phyloP scores from a whole-genome alignment of 306 rosid genomes.

The Vigna hirtella region DNA sequence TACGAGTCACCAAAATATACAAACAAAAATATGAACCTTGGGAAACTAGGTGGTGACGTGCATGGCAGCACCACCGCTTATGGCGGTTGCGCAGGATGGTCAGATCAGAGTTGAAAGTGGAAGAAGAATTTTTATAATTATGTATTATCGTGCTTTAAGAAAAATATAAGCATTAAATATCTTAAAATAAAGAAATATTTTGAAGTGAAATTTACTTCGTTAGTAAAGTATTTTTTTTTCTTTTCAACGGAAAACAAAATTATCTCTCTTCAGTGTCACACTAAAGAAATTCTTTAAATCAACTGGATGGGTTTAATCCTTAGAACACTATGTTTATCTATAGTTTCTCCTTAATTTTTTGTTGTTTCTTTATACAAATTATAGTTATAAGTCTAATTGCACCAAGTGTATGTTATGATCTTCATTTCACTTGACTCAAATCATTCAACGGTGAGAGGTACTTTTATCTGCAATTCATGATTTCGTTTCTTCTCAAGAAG shows the following conservation, averaged over 20 bases:
- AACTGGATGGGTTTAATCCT: neutral
- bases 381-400: too few species aligned
- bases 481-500: slow-evolving; percentile 17
- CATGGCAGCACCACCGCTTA: too few species aligned
- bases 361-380: too few species aligned
- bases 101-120: too few species aligned
- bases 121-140: too few species aligned
- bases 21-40: too few species aligned
- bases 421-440: neutral
- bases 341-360: too few species aligned
- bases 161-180: too few species aligned
- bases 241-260: neutral
- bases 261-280: neutral
- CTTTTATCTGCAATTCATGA: neutral
- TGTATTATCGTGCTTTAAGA: neutral
- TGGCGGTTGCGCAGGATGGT: too few species aligned
- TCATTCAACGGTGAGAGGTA: neutral
- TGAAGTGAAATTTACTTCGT: neutral
- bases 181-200: too few species aligned
- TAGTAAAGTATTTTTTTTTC: neutral
- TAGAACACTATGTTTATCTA: neutral
- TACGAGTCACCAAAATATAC: too few species aligned
- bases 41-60: too few species aligned
- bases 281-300: neutral
- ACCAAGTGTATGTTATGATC: neutral